Conservation (phyloP, 139 green algal species). For the Chlamydomonas sp. region DNA sequence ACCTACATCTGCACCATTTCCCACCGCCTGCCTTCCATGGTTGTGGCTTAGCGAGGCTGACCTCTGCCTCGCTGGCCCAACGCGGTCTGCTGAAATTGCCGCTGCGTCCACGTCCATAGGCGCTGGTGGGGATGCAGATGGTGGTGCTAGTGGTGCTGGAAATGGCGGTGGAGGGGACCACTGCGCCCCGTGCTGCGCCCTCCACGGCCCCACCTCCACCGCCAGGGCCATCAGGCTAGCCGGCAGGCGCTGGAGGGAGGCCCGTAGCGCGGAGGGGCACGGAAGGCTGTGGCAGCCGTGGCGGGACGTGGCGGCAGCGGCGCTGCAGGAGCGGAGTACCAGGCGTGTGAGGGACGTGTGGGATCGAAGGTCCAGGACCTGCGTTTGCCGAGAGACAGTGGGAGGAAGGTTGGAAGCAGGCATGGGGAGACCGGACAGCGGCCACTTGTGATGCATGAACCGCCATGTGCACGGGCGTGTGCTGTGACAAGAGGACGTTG, state of each 20-base stretch:
- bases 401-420: too few species aligned
- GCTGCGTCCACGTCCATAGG: background rate
- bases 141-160: too few species aligned
- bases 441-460: too few species aligned
- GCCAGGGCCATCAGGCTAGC: background rate
- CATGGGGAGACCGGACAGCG: too few species aligned
- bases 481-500: background rate
- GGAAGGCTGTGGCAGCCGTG: background rate
- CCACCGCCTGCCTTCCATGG: too few species aligned
- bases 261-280: constrained; percentile 2
- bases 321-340: background rate
- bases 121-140: too few species aligned
- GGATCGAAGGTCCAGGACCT: background rate
- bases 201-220: background rate
- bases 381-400: too few species aligned
- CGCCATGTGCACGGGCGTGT: background rate
- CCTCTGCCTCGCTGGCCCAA: background rate
- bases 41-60: background rate
- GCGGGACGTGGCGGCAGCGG: background rate
- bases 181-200: background rate
- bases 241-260: constrained; percentile 10
- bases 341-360: constrained; percentile 3
- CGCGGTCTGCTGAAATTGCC: background rate
- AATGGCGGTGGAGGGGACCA: background rate
- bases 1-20: too few species aligned